Base-by-base conservation (phyloP, 768 basidiomycete genomes). In the Clavulina sp. region DNA sequence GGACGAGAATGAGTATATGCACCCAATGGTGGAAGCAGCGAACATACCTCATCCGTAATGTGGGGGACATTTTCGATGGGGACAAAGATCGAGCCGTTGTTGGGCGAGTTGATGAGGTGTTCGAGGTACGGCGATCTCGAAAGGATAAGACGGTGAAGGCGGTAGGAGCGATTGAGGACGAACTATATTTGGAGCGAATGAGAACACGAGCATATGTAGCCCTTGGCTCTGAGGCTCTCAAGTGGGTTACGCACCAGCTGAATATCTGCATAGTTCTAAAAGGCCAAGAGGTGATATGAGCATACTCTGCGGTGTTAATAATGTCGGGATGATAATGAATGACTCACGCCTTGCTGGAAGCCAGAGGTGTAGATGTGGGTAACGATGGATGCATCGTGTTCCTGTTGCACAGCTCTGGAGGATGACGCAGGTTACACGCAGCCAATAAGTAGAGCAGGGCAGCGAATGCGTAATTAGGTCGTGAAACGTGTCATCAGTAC, bases 121-220 rank as follows among this genome's bases (percentile, higher is more conserved):
- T 81, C 84, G 60, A 92, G 75, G 66, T 78, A 84, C 33, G 89
- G 87, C 30, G 87, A 89, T 50, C 81, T 80, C 54, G 86, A 84
- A 56, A 92, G 71, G 57, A 91, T 80, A 64, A 92, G 82, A 56
- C 81, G 77, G 67, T 89, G 84, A 32, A 87, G 74, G 51, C 77
- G 76, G 64, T 85, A 87, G 33, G 53, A 53, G 46, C 56, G 58
- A 40, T 50, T 58, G 21, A 52, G 41, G 9, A 57, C 48, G 19
- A 31, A 44, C 50, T 28, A 33, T 48, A 29, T 26, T 26, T 36
- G 19, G 24, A 36, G 6, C 36, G 24, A 26, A 49, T 40, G 30
- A 24, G 24, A 21, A 5, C 30, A 53, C 4, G 28, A 32, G 32
- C n/a, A 31, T 46, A 41, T 24, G 30, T 16, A 16, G n/a, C 38